Percentiles rank a stretch among this genome's conserved stretches.
Conservation (phyloP, 1,284 basidiomycete species). For the Moesziomyces aphidis region DNA sequence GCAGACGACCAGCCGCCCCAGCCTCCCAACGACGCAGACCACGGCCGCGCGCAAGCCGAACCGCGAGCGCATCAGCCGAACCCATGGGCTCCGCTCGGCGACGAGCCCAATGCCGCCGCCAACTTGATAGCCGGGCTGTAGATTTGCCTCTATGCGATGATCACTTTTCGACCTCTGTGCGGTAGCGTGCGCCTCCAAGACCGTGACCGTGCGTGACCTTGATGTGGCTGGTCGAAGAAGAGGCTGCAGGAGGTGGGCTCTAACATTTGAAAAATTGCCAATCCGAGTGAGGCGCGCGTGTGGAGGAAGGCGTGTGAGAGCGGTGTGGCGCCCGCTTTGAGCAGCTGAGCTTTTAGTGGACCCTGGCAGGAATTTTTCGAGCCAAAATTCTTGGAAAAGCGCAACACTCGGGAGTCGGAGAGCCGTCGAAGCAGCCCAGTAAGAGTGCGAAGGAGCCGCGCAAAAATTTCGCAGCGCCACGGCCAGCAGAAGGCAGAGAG, state of each 20-base stretch:
- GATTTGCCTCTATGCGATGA: too few species aligned
- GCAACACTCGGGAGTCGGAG: neutral
- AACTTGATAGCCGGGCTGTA: conserved; percentile 34
- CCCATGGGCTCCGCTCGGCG: conserved; percentile 32
- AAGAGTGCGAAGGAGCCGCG: neutral
- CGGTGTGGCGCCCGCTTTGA: neutral
- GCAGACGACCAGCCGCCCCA: conserved; percentile 16
- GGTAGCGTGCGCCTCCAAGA: too few species aligned
- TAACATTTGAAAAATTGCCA: too few species aligned
- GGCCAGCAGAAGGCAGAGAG: too few species aligned
- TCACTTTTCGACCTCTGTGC: too few species aligned
- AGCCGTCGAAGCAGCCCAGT: neutral
- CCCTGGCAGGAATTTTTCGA: neutral
- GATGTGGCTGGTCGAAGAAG: too few species aligned
- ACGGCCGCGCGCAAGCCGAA: conserved; percentile 3
- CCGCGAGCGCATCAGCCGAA: conserved; percentile 14
- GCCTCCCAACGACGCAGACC: neutral
- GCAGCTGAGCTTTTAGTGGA: neutral
- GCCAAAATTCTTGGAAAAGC: neutral
- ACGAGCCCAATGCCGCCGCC: conserved; percentile 36
- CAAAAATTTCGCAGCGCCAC: neutral
- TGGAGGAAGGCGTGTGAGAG: neutral
- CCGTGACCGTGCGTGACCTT: too few species aligned
- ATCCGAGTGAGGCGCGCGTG: neutral
- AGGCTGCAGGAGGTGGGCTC: too few species aligned